These are phyloP conservation scores for Malus asiatica DNA, from an alignment of 306 rosid species.

Conservation along the genomic window DNA sequence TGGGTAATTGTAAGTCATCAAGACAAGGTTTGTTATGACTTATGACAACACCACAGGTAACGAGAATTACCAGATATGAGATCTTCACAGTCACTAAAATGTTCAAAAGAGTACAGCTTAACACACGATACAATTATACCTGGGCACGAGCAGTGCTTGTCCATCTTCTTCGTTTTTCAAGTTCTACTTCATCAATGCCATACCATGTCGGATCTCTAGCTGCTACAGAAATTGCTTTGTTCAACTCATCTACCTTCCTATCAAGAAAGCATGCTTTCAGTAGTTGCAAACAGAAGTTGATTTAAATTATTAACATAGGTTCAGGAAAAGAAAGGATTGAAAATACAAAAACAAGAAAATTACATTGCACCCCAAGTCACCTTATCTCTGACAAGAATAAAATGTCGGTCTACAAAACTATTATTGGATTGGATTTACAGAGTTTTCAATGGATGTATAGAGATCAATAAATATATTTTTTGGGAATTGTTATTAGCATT, in stretches of 20 bases:
- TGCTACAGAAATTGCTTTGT: slow-evolving; percentile 85
- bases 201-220: slow-evolving; percentile 83
- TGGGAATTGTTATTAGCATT: no score
- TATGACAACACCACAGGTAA: not conserved
- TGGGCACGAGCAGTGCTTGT: slow-evolving; percentile 75
- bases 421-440: not conserved
- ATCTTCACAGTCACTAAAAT: slow-evolving; percentile 15
- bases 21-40: not conserved
- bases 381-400: not conserved
- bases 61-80: not conserved
- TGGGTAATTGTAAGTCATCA: not conserved
- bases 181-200: slow-evolving; percentile 84
- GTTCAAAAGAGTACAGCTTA: not conserved
- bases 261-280: slow-evolving; percentile 69
- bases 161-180: slow-evolving; percentile 92
- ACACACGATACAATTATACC: slow-evolving; percentile 36
- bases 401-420: not conserved
- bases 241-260: slow-evolving; percentile 98
- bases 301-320: not conserved
- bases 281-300: slow-evolving; percentile 17
- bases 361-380: not conserved
- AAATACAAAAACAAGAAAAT: slow-evolving; percentile 1
- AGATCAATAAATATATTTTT: not conserved
- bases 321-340: not conserved
- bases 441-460: not conserved